Base-by-base conservation (phyloP, 2,329 filamentous ascomycete genomes). In the Fusarium subtropicale region DNA sequence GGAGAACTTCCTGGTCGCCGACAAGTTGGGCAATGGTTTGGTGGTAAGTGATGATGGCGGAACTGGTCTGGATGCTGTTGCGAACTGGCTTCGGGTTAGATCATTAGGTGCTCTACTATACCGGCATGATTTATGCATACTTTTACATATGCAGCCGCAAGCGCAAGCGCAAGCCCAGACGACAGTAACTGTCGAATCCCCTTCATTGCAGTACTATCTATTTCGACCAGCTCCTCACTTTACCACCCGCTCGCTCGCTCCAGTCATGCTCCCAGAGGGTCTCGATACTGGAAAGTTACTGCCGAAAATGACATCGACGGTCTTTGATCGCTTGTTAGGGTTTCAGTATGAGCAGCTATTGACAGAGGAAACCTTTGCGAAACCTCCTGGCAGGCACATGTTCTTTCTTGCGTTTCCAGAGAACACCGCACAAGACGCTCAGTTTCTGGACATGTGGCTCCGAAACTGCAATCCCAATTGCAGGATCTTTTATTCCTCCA, bases 351-450 rank as follows among this genome's bases (percentile, higher is more conserved):
- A 76, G 13, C 61, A 69, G 11, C 75, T 81, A 2, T 53, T 77
- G 26, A 72, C 76, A 33, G 44, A 62, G 39, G 57, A 16, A 28
- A 54, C 28, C 46, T 47, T 64, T 30, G 54, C 63, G 22, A 66
- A 54, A 20, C 33, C 26, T 13, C 60, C 64, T 10, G 72, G 68
- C 28, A 70, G 76, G 5, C 71, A 66, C 30, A 48, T 53, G 26
- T 84, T 87, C 66, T 88, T 83, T 63, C 72, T 89, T 2, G 76
- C 83, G 3, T 88, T 88, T 51, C 85, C 86, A 1, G 69, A 72
- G 0, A 76, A 79, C 3, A 76, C 77, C 30, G 59, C 68, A 10
- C 57, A 76, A 13, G 79, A 80, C 38, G 77, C 78, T 20, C 67
- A 76, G 11, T 78, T 83, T 11, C n/a, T 87, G 4, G 77, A 73